Base-by-base conservation (phyloP, 2,329 filamentous ascomycete species). In the Pseudonectria buxi region DNA sequence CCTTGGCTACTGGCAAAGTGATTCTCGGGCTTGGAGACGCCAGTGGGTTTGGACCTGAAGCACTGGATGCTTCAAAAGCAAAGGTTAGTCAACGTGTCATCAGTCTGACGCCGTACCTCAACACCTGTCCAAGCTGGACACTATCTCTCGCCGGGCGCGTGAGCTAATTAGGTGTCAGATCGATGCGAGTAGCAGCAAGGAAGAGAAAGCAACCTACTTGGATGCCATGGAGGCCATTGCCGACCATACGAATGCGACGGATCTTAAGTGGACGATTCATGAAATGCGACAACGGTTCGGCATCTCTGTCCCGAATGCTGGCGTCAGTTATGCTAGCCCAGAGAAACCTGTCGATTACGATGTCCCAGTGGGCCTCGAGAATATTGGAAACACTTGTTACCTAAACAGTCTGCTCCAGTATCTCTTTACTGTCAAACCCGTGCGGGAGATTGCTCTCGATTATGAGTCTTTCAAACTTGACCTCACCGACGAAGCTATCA, bases 331-430 rank as follows among this genome's bases (percentile, higher is more conserved):
- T 4, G 26, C 34, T 26, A 28, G 10, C 14, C 29, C 28, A 13
- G 26, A 28, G 12, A 43, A 35, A 26, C 36, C 50, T 3, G 53
- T 55, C 11, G 53, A 67, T 36, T 51, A 63, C 30, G 68, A 75
- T 22, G 79, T 86, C 59, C 92, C 92, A 0, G 85, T 94, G 14
- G 92, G 92, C 0, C 72, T 96, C 6, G 76, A 81, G 44, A 98
- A 96, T 50, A 94, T 96, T 38, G 89, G 92, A 40, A 98, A 98
- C 54, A 98, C 94, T 0, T 98, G 92, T 59, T 98, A 98, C 53
- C 72, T 98, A 36, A 98, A 98, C 67, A 96, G 90, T 62, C 74
- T 98, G 32, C 70, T 98, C 9, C 92, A 98, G 52, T 96, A 94
- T 56, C 83, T 95, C 47, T 95, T 94, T 57, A 94, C 89, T 0